Evolutionary conservation across 768 basidiomycete species (phyloP), one percentile per base, ranked within the genome.

Genomic region (Russula earlei): DNA sequence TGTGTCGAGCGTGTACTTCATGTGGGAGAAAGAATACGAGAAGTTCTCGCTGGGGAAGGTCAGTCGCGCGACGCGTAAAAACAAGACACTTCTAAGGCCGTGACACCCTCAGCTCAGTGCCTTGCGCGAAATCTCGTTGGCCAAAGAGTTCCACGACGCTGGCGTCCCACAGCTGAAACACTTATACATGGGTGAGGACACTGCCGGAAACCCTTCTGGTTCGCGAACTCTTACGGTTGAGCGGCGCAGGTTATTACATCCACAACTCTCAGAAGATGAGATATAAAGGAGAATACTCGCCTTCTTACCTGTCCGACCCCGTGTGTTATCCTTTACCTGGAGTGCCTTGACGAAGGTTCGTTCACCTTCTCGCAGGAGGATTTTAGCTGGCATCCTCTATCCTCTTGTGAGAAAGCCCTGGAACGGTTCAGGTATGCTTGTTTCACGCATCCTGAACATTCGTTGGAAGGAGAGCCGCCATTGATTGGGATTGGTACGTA

Each of bases 221-320:
- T 47, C 22, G 4, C 20, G 7, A 11, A 5, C 25, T 20, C 27
- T 44, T 27, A 52, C 17, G 5, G 17, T 20, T 19, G 22, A 38
- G 27, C 31, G 40, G 8, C 15, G 12, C 63, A 96, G 94, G 94
- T 7, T 97, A 82, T 68, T 98, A 97, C 68, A 87, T 98, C 37
- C 79, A 96, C 63, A 82, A 87, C 2, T 97, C 94, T 66, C 80
- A 73, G 49, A 99, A 99, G 70, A 98, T 98, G 96, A 77, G 77
- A 53, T 98, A 99, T 71, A 99, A 99, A 65, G 93, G 84, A 27
- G 92, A 96, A 53, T 99, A 94, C 62, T 68, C 75, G 0, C 95
- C 95, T 0, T 96, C 94, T 3, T 91, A 80, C 61, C 76, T 98
- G 19, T 78, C 81, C 12, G 94, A 98, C 69, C 92, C 94, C 8